phyloP scores from a whole-genome alignment of 768 basidiomycete species.

The Amanita pallidorosea region DNA sequence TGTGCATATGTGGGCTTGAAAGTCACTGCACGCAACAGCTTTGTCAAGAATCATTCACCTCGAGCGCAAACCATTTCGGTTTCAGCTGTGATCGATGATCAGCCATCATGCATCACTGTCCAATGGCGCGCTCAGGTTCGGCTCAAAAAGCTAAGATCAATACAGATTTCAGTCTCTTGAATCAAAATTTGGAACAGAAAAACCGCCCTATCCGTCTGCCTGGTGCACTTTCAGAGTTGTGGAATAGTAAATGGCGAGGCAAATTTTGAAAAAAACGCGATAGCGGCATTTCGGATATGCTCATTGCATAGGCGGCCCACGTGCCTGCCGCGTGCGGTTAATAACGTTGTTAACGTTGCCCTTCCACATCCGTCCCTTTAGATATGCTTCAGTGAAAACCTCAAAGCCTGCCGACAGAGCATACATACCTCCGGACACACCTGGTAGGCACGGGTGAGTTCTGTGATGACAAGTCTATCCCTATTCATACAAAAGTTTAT shows the following conservation, averaged over 20 bases:
- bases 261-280: neutral
- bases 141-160: neutral
- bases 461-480: neutral
- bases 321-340: constrained; percentile 3
- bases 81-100: too few species aligned
- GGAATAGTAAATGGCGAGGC: neutral
- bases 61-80: too few species aligned
- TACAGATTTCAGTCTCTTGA: neutral
- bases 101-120: neutral
- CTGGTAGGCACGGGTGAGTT: neutral
- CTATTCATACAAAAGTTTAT: neutral
- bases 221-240: neutral
- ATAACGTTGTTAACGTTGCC: neutral
- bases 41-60: too few species aligned
- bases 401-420: neutral
- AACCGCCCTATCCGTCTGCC: too few species aligned
- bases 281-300: neutral
- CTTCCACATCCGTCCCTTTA: constrained; percentile 1
- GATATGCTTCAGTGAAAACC: neutral
- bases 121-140: neutral
- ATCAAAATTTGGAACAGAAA: too few species aligned
- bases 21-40: too few species aligned
- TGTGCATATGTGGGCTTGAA: too few species aligned
- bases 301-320: neutral
- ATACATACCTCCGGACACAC: neutral